Evolutionary conservation across 2,329 filamentous ascomycete species (phyloP), one percentile per base, ranked within the genome.

Genomic region (Teratosphaeria zuluensis): DNA sequence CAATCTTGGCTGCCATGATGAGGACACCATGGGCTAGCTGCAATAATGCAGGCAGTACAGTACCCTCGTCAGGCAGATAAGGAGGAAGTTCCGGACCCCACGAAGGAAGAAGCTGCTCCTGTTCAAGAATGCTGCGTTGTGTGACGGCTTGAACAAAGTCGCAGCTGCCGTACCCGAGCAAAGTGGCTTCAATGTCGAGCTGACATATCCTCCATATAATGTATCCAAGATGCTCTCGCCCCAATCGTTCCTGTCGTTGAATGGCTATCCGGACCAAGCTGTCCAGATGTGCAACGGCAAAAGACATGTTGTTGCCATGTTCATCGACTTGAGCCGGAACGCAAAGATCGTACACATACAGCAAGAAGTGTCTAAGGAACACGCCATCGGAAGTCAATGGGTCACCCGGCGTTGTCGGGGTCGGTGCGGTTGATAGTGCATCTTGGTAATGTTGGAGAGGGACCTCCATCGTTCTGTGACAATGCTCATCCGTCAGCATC

Each of bases 311-410:
- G 16, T 77, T 73, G 16, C 74, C 75, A 54, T 74, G 74, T 35
- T 48, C 54, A 57, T 70, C 68, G 56, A 62, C 35, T 56, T 61
- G 57, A 61, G 60, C 67, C 4, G 62, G 67, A 51, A 61, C 57
- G 62, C 73, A 68, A 60, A 82, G 78, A 70, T 84, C 81, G 65
- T 83, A 83, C 21, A 83, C 70, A 33, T 83, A 74, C 7, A 84
- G 74, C 3, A 84, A 70, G 61, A 82, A 83, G 66, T 84, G 81
- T 1, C 80, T 79, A 31, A 82, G 74, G 59, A 84, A 79, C 28
- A 79, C 74, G n/a, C 79, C 80, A 64, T 84, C 80, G 0, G 79
- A 81, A 19, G 78, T 74, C n/a, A 82, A 70, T 3, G 32, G 52
- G 63, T 84, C 78, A 53, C 79, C 73, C 12, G 76, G 71, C 51